Conservation (phyloP, 2,329 filamentous ascomycete genomes). For the Elsinoe ampelina region DNA sequence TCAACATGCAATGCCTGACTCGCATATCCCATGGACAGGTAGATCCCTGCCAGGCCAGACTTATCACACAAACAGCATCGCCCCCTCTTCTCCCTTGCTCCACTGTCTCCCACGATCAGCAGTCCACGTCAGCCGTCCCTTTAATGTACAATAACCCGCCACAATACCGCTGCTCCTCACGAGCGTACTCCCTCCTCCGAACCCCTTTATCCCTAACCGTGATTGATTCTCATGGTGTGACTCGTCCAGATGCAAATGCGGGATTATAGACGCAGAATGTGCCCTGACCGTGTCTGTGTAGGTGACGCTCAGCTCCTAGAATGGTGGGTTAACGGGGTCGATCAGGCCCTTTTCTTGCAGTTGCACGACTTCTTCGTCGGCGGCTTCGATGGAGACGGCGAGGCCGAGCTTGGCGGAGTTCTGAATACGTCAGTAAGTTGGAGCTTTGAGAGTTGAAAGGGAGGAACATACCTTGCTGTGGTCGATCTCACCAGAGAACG, state of each 20-base stretch:
- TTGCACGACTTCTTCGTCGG: conserved; percentile 76
- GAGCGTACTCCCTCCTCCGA: conserved; percentile 7
- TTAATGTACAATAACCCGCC: conserved; percentile 10
- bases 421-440: conserved; percentile 39
- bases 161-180: neutral
- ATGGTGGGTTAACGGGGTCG: conserved; percentile 40
- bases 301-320: conserved; percentile 28
- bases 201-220: neutral
- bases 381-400: conserved; percentile 82
- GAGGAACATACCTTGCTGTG: conserved; percentile 64
- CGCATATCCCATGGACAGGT: neutral
- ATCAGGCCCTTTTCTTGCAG: conserved; percentile 55
- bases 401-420: conserved; percentile 92
- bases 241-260: conserved; percentile 8
- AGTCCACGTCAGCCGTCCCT: neutral
- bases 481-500: conserved; percentile 93
- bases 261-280: neutral
- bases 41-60: neutral
- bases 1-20: neutral
- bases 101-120: neutral
- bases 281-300: conserved; percentile 8
- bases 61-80: conserved; percentile 9
- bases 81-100: conserved; percentile 4
- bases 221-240: conserved; percentile 1
- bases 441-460: neutral